Base-by-base conservation (phyloP, 1,139 yeast species). In the Schizosaccharomyces versatilis region DNA sequence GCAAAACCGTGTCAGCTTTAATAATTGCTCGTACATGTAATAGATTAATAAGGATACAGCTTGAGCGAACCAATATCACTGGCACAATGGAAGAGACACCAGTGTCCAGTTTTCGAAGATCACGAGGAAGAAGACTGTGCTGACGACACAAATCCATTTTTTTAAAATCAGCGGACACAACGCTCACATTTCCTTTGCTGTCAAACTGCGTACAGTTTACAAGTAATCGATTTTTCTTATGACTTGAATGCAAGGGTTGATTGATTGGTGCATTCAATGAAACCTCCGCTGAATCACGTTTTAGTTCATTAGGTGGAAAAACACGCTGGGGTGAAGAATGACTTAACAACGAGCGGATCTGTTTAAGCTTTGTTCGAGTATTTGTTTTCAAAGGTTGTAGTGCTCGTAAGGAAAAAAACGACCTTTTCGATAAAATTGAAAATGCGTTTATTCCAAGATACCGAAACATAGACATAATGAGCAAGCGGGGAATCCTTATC, bases 21-120 rank as follows among this genome's bases (percentile, higher is more conserved):
- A 90, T 78, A 54, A 90, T 73, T 0, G 97, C 95, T 60, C 86
- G 81, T 47, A 90, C 84, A 65, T 90, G 94, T 53, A 88, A 69
- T 57, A 90, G 69, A 63, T 84, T 86, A 52, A 90, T 78, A 53
- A 90, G 69, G 38, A 88, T 83, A 44, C 94, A 81, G 62, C 79
- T 77, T 39, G 81, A 77, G 54, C 96, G 76, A 14, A 86, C 81
- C 64, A 84, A 73, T 47, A 90, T 80, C 39, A 90, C 78, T 0
- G 98, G 98, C 8, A 85, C 90, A 41, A 90, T 83, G 66, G 86
- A 95, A 59, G 84, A 80, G 36, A 84, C 75, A 0, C 94, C 84
- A 7, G 94, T 81, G 67, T 90, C 98, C 56, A 93, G 81, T 62
- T 84, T 85, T 5, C 95, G 70, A 55, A 85, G 69, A 65, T 85